Conservation (phyloP, 331 rosid species). For the Quercus tomentella region DNA sequence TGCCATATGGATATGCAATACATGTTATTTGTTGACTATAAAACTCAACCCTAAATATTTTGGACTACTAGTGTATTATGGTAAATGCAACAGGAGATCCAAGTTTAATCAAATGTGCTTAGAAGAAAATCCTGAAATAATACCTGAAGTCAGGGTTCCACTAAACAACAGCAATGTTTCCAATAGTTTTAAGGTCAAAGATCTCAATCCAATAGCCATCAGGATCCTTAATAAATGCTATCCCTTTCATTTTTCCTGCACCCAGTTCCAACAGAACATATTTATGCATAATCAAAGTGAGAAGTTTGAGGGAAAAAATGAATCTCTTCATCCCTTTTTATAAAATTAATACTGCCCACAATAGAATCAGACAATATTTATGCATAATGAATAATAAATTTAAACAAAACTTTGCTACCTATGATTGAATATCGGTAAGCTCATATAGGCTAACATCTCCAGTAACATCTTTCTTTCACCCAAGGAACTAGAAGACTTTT, state of each 20-base stretch:
- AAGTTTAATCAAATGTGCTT: neutral
- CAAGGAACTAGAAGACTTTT: neutral
- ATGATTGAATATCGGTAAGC: neutral
- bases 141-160: slow-evolving; percentile 26
- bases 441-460: neutral
- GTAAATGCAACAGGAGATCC: neutral
- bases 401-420: neutral
- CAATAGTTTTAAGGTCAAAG: slow-evolving; percentile 72
- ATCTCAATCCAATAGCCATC: slow-evolving; percentile 98
- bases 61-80: neutral
- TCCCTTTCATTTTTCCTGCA: slow-evolving; percentile 91
- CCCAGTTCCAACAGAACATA: neutral
- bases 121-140: neutral
- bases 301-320: neutral
- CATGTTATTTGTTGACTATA: neutral
- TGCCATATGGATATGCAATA: too few species aligned
- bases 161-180: slow-evolving; percentile 29
- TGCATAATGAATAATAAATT: neutral
- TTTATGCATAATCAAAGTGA: neutral
- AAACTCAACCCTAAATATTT: neutral
- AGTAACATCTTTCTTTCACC: neutral
- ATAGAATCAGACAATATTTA: neutral
- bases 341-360: neutral
- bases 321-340: neutral
- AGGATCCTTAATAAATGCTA: slow-evolving; percentile 92